Base-by-base conservation (phyloP, 495 filamentous ascomycete genomes). In the Cryomyces antarcticus region DNA sequence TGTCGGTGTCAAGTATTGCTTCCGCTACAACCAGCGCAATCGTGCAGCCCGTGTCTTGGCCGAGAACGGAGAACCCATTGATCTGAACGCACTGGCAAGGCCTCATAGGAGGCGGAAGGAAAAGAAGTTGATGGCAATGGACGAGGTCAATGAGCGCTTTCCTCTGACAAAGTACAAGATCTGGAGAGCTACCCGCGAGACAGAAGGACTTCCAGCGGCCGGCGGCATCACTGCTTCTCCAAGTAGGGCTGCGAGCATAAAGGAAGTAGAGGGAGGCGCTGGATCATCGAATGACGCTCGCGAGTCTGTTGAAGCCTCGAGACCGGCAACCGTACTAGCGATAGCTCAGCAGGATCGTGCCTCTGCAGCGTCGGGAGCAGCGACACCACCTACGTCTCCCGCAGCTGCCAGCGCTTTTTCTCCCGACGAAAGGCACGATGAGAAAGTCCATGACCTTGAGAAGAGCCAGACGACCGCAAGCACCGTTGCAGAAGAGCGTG, bases 1-100 rank as follows among this genome's bases (percentile, higher is more conserved):
- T 53, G 89, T 97, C 50, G 89, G 89, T 34, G 89, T 97, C 41
- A 97, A 97, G 61, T 97, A 97, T 61, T 97, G 89, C 62, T 97
- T 97, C 59, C 72, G 89, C 41, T 96, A 97, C 58, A 97, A 96
- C 58, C 86, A 92, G 48, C 75, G 89, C 28, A 92, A 92, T 58
- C 80, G 89, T 30, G 74, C 75, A 38, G 61, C 80, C 46, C 76
- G 80, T 42, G 70, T 77, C 47, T 46, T 55, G 11, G 77, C 77
- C 47, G 87, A 93, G 52, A 80, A 87, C 51, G 84, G 78, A 47
- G 92, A 95, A 36, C 80, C 82, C 1, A 93, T 89, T 49, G 82
- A 85, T 54, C 62, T 93, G 46, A 69, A 81, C 42, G 66, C 74
- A 45, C 80, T 95, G 72, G 80, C 82, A 42, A 69, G 81, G 33